Base-by-base conservation (phyloP, 352 stramenopile genomes). In the Elongisporangium undulatum region DNA sequence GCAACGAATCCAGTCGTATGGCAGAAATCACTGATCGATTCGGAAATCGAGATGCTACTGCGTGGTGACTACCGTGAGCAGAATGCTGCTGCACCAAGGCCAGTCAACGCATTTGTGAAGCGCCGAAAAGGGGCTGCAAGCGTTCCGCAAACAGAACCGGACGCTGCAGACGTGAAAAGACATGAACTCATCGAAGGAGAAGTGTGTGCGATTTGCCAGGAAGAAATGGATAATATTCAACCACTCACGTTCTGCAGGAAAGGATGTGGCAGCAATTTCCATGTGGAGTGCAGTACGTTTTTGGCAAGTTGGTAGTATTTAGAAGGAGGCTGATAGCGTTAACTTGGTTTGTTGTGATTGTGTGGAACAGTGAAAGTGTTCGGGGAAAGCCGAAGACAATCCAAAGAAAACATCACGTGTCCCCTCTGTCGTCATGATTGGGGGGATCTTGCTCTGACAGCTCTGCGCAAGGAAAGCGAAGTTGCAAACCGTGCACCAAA, bases 11-110 rank as follows among this genome's bases (percentile, higher is more conserved):
- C 85, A 4, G 67, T 92, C 23, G 78, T 95, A 34, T 95, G 85
- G 85, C 85, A 95, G 62, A 89, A 92, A 58, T 93, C 85, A 7
- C 69, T 95, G 22, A 81, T 91, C 48, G 85, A 95, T 63, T 92
- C 78, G 10, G 85, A 95, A 79, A 72, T 92, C 23, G 82, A 93
- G 15, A 85, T 67, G 53, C 38, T 93, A 24, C 68, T 90, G n/a
- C 64, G 64, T 21, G 80, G 77, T 16, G 77, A 83, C n/a, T 88
- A 89, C 53, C 63, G 75, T 7, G 74, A 87, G 41, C 72, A 77
- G 21, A 51, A 65, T 8, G 67, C 64, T 8, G 49, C 71, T 4
- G 49, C 51, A 4, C 52, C 66, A 1, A 71, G 67, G 55, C 53
- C 62, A 4, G 66, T 49, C 2, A 55, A 49, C 12, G 22, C 53